phyloP scores from a whole-genome alignment of 495 filamentous ascomycete species.

The Cenococcum geophilum region DNA sequence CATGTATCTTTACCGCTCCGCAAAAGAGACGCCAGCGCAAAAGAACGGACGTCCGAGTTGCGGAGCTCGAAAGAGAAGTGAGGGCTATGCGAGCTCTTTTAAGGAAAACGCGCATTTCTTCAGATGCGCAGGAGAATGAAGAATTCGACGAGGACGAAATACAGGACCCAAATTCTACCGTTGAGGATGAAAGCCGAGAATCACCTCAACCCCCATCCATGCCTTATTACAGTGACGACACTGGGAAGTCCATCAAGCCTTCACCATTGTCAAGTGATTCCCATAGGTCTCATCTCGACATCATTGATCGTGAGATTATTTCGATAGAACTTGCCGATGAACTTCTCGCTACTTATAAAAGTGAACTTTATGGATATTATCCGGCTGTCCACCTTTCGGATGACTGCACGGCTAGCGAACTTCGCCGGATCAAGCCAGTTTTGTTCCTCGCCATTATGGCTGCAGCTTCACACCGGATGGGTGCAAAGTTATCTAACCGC shows the following conservation, averaged over 20 bases:
- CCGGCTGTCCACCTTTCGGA: constrained; percentile 43
- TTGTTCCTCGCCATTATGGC: constrained; percentile 50
- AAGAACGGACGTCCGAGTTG: constrained; percentile 27
- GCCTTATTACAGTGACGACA: neutral
- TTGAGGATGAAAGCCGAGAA: neutral
- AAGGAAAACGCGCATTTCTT: constrained; percentile 19
- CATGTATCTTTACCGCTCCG: constrained; percentile 27
- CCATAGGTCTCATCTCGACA: constrained; percentile 28
- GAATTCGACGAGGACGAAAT: constrained; percentile 14
- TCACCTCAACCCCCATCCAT: neutral
- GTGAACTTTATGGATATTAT: constrained; percentile 41
- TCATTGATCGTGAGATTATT: constrained; percentile 48
- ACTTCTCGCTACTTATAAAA: constrained; percentile 43
- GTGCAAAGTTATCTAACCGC: constrained; percentile 41
- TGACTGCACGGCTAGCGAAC: constrained; percentile 39
- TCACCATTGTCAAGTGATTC: neutral
- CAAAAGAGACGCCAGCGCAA: constrained; percentile 29
- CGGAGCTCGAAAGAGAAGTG: constrained; percentile 29
- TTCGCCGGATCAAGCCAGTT: constrained; percentile 44
- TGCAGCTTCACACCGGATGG: constrained; percentile 43
- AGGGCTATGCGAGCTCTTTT: constrained; percentile 24
- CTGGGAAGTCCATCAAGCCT: neutral
- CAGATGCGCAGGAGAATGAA: constrained; percentile 9
- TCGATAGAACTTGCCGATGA: constrained; percentile 43
- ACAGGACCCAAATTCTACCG: neutral